Conservation (phyloP, 1,284 basidiomycete genomes). For the Puccinia sorghi region DNA sequence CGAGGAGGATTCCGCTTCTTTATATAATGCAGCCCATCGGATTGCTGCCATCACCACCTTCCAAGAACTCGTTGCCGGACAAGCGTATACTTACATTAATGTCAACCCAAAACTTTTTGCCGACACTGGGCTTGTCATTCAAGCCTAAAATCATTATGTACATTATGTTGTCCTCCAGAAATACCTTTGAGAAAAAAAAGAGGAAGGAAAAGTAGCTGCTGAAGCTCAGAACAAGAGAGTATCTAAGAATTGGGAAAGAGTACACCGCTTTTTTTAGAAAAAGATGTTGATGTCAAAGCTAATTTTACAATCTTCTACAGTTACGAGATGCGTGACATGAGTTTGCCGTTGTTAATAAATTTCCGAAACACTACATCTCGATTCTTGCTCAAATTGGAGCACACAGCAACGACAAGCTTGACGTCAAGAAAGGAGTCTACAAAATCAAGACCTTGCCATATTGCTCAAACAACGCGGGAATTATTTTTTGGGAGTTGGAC, state of each 20-base stretch:
- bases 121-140: background rate
- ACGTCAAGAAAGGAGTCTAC: background rate
- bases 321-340: constrained; percentile 1
- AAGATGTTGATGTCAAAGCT: background rate
- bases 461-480: constrained; percentile 24
- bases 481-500: constrained; percentile 21
- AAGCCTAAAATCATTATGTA: constrained; percentile 26
- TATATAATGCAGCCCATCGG: constrained; percentile 15
- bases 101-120: background rate
- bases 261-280: background rate
- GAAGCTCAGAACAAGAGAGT: background rate
- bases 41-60: constrained; percentile 20
- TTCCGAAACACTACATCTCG: constrained; percentile 16
- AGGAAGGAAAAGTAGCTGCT: constrained; percentile 1
- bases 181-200: constrained; percentile 7
- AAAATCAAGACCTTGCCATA: constrained; percentile 32
- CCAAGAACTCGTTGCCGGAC: background rate
- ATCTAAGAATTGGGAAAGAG: constrained; percentile 9
- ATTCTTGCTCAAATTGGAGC: background rate
- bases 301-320: background rate
- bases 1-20: constrained; percentile 2
- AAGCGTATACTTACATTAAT: constrained; percentile 13
- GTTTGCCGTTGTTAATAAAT: constrained; percentile 23
- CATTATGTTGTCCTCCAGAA: constrained; percentile 21
- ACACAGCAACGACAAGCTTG: constrained; percentile 29